Base-by-base conservation (phyloP, 495 filamentous ascomycete genomes). In the Articulospora tetracladia region DNA sequence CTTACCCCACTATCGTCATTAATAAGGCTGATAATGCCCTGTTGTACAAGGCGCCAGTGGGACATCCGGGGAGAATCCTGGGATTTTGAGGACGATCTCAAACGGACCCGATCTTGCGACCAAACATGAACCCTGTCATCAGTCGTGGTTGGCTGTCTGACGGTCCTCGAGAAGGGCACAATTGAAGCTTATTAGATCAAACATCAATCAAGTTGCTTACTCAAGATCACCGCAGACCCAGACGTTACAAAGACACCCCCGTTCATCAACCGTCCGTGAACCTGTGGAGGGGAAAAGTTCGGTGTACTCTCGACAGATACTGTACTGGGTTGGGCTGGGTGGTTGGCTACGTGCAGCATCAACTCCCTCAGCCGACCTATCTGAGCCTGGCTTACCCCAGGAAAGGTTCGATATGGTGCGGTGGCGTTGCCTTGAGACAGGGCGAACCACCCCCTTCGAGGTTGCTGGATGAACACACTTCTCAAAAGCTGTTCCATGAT, bases 371-470 rank as follows among this genome's bases (percentile, higher is more conserved):
- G 64, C 57, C 58, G 30, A 55, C 58, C 50, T 54, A 59, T 61
- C 61, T 59, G 48, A 62, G 65, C 58, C 61, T 54, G 62, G 57
- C 56, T 53, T 63, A 57, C 62, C 59, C 62, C 62, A 68, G 62
- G 54, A 61, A 61, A 60, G 62, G 50, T 55, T 53, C 24, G 41
- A 55, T 54, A 58, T 62, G n/a, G 52, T 53, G 22, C 51, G 57
- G 56, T 65, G 56, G 62, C 66, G 59, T 53, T 51, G 56, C 25
- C 20, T 51, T 63, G 62, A 68, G 66, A 68, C 60, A 52, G 11
- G 55, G 51, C 57, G 62, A 62, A 62, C 66, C 62, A 65, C 66
- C 62, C 59, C 66, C 62, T 65, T 60, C 59, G 19, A 41, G 55
- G 52, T 32, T 60, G 48, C 51, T 63, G 59, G 55, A 65, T 60